Evolutionary conservation across 2,329 filamentous ascomycete species (phyloP).

Genomic region (Penicillium sp.): DNA sequence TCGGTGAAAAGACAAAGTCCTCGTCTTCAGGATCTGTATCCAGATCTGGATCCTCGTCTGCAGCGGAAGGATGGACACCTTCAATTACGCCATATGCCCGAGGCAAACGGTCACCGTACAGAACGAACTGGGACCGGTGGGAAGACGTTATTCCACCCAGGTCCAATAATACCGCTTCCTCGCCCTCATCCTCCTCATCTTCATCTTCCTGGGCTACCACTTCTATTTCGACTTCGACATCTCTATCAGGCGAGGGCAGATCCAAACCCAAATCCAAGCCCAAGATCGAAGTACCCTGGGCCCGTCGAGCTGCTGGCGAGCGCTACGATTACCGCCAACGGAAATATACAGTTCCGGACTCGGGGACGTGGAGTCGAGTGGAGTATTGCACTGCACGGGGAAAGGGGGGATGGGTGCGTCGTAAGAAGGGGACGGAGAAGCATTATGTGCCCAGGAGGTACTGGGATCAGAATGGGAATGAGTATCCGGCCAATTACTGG

Average conservation of each 20-base stretch:
- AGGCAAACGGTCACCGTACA: neutral
- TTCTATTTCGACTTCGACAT: neutral
- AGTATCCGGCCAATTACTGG: slow-evolving; percentile 21
- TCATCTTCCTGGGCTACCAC: neutral
- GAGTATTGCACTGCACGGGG: slow-evolving; percentile 26
- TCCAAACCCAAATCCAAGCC: neutral
- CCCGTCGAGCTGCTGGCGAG: slow-evolving; percentile 18
- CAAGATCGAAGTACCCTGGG: slow-evolving; percentile 18
- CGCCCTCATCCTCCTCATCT: neutral
- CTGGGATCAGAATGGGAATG: slow-evolving; percentile 26
- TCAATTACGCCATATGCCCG: neutral
- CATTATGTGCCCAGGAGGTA: slow-evolving; percentile 26
- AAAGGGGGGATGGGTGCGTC: slow-evolving; percentile 1
- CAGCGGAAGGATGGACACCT: neutral
- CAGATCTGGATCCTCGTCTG: neutral
- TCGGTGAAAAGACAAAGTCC: slow-evolving; percentile 10
- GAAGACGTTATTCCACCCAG: neutral
- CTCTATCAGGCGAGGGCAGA: neutral
- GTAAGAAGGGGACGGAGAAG: slow-evolving; percentile 6
- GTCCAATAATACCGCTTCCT: neutral
- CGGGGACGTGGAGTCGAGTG: slow-evolving; percentile 31
- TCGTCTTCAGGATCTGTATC: neutral
- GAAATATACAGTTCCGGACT: slow-evolving; percentile 30
- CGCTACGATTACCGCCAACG: slow-evolving; percentile 36
- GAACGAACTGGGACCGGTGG: slow-evolving; percentile 18